A percentile compares a stretch with the other conserved stretches of the same genome.
Evolutionary conservation across 2,329 filamentous ascomycete genomes (phyloP).

Genomic region (Monosporascus ibericus): DNA sequence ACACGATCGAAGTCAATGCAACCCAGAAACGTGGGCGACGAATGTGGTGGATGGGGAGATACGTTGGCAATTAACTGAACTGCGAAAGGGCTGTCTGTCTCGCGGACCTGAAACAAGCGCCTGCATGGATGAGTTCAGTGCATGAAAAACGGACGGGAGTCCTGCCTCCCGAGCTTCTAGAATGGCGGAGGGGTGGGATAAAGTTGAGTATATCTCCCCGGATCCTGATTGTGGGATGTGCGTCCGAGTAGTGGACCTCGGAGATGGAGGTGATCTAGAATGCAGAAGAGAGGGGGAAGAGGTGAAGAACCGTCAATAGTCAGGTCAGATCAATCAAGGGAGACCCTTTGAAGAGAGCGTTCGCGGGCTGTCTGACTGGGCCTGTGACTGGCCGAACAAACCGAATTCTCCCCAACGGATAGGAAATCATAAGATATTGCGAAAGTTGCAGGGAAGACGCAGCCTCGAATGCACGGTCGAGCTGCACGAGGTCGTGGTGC

Average conservation of each 20-base stretch:
- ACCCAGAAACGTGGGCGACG: not conserved
- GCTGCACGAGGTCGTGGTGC: slow-evolving; percentile 23
- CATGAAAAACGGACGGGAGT: not conserved
- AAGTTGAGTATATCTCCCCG: not conserved
- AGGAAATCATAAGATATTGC: not conserved
- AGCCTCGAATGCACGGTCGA: slow-evolving; percentile 6
- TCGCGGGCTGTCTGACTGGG: not conserved
- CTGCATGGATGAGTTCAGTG: not conserved
- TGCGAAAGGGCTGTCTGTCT: too few species aligned
- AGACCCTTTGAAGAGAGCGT: not conserved
- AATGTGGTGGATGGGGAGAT: not conserved
- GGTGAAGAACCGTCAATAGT: not conserved
- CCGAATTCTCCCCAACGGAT: too few species aligned
- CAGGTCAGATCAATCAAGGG: not conserved
- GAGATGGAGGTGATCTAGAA: not conserved
- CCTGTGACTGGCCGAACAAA: not conserved
- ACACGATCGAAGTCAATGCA: not conserved
- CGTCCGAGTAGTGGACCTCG: not conserved
- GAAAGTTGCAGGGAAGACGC: slow-evolving; percentile 3
- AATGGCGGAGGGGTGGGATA: not conserved
- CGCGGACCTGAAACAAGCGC: not conserved
- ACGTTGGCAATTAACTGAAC: too few species aligned
- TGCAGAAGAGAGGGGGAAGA: not conserved
- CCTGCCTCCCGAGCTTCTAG: not conserved
- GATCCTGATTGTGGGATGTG: too few species aligned